Conservation (phyloP, 208 protist genomes). For the Leishmania amazonensis region DNA sequence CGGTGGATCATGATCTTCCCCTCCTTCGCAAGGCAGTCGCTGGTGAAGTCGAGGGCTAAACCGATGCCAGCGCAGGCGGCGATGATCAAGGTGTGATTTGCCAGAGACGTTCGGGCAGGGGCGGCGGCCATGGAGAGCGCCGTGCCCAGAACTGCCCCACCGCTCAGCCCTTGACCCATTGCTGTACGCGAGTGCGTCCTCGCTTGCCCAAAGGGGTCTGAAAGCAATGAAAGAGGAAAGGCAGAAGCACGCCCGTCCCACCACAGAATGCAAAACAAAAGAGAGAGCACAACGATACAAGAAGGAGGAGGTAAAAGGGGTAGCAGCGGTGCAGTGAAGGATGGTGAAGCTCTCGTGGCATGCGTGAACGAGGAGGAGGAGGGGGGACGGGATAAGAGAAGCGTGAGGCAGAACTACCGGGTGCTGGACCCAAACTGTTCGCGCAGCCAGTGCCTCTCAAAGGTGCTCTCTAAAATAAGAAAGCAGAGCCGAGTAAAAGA, state of each 20-base stretch:
- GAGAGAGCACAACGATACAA: neutral
- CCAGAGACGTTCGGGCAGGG: constrained; percentile 49
- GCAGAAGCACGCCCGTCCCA: neutral
- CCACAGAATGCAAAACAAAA: neutral
- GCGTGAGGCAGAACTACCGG: neutral
- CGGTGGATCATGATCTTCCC: constrained; percentile 87
- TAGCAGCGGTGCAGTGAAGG: neutral
- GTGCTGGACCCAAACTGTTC: neutral
- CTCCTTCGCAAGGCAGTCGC: constrained; percentile 78
- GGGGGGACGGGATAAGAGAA: neutral
- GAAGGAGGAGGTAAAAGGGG: neutral
- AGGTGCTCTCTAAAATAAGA: neutral
- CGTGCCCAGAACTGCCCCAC: constrained; percentile 61
- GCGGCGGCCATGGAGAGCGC: constrained; percentile 61
- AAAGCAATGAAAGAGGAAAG: neutral
- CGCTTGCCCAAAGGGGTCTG: neutral
- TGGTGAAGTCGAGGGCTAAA: constrained; percentile 80
- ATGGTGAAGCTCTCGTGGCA: neutral
- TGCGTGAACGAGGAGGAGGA: neutral
- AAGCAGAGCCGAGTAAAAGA: neutral
- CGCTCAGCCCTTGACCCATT: constrained; percentile 88
- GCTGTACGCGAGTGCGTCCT: neutral
- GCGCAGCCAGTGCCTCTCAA: neutral
- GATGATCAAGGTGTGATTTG: constrained; percentile 69
- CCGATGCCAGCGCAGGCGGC: constrained; percentile 56